A percentile compares a stretch with the other conserved stretches of the same genome.
Conservation (phyloP, 139 green algal genomes). For the Haematococcus lacustris region DNA sequence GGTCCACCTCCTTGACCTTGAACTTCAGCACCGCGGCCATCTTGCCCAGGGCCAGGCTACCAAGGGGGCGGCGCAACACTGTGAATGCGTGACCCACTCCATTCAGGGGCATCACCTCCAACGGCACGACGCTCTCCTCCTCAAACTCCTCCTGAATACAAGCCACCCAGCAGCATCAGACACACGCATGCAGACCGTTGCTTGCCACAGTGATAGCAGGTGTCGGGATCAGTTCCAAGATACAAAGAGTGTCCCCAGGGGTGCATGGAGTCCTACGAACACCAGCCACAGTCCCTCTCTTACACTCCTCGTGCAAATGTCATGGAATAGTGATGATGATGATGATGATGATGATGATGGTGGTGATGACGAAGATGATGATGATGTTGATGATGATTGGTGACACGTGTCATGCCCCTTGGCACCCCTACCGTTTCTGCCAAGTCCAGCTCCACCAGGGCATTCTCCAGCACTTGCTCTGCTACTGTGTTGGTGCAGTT, state of each 20-base stretch:
- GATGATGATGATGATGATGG: too few relatives aligned
- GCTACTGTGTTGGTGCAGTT: slow-evolving; percentile 95
- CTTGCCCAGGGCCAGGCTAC: slow-evolving; percentile 54
- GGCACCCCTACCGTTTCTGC: slow-evolving; percentile 72
- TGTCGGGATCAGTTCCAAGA: background rate
- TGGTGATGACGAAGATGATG: too few relatives aligned
- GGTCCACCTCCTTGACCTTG: slow-evolving; percentile 94
- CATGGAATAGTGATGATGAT: too few relatives aligned
- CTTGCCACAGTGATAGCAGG: background rate
- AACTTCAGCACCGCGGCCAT: slow-evolving; percentile 81
- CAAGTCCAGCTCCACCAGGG: slow-evolving; percentile 85
- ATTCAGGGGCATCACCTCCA: slow-evolving; percentile 76
- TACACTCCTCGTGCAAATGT: too few relatives aligned
- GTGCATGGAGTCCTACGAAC: too few relatives aligned
- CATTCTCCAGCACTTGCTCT: slow-evolving; percentile 88
- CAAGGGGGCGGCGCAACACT: slow-evolving; percentile 53
- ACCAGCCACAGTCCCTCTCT: too few relatives aligned
- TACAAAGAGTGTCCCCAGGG: too few relatives aligned
- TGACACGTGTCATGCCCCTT: too few relatives aligned
- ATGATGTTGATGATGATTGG: too few relatives aligned
- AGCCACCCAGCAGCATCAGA: too few relatives aligned
- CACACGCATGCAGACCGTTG: too few relatives aligned
- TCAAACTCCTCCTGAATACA: slow-evolving; percentile 69
- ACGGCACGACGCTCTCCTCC: slow-evolving; percentile 71
- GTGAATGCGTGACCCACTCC: slow-evolving; percentile 72